A percentile compares a stretch with the other conserved stretches of the same genome.
Evolutionary conservation across 2,329 filamentous ascomycete species (phyloP).

Genomic region (Penicillium sp.): DNA sequence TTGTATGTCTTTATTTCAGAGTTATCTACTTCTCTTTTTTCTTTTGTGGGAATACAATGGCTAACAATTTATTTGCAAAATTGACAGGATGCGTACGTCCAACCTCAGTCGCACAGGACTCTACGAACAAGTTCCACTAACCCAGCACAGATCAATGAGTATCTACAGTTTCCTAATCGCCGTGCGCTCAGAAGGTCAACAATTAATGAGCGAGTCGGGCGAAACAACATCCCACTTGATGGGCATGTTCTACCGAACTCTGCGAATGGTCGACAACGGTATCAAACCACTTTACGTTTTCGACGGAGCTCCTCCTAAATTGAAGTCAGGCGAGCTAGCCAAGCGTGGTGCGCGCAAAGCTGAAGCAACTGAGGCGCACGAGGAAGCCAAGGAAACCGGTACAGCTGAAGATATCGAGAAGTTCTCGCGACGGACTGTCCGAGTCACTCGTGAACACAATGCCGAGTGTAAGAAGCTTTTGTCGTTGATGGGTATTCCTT

Average conservation of each 20-base stretch:
- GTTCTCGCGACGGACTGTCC: slow-evolving; percentile 89
- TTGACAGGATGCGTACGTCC: slow-evolving; percentile 62
- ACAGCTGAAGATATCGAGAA: slow-evolving; percentile 98
- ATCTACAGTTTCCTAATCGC: slow-evolving; percentile 99
- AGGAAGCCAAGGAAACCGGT: slow-evolving; percentile 96
- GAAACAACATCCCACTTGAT: slow-evolving; percentile 98
- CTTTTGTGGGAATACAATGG: slow-evolving; percentile 1
- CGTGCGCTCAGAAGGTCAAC: slow-evolving; percentile 93
- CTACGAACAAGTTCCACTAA: slow-evolving; percentile 20
- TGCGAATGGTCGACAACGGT: slow-evolving; percentile 97
- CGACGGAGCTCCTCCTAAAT: slow-evolving; percentile 92
- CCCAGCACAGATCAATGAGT: slow-evolving; percentile 78
- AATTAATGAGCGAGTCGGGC: slow-evolving; percentile 91
- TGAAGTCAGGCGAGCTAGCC: slow-evolving; percentile 95
- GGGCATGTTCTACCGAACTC: slow-evolving; percentile 99
- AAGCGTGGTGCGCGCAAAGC: slow-evolving; percentile 95
- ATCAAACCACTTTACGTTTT: slow-evolving; percentile 99
- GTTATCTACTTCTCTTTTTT: background rate
- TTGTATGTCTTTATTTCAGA: slow-evolving; percentile 78
- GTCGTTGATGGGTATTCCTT: slow-evolving; percentile 95
- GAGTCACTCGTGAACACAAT: slow-evolving; percentile 96
- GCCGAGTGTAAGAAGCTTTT: slow-evolving; percentile 88
- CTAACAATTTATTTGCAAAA: slow-evolving; percentile 38
- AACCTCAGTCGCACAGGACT: slow-evolving; percentile 1
- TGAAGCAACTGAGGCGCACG: slow-evolving; percentile 84